Base-by-base conservation (phyloP, 805 yeast species). In the Spencermartinsiella europaea region DNA sequence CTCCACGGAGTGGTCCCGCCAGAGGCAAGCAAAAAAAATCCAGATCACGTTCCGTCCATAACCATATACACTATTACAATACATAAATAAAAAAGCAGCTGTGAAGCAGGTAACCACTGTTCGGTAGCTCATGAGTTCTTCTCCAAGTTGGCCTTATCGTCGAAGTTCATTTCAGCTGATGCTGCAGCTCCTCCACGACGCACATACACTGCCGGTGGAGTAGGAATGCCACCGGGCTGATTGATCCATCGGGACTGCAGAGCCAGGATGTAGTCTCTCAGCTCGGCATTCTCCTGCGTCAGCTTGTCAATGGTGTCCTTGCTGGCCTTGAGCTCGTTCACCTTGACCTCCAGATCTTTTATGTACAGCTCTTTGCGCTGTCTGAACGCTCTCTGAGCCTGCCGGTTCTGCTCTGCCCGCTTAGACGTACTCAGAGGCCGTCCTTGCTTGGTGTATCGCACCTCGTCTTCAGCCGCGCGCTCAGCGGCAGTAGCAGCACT, bases 371-470 rank as follows among this genome's bases (percentile, higher is more conserved):
- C 95, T 61, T 85, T 83, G 50, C 96, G 75, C 61, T 80, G 81
- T 61, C 97, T 76, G 68, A 89, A 90, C 5, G 96, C 95, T 55
- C 86, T 79, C 68, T 90, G 97, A 3, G 97, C 96, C 50, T 79
- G 81, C 60, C 97, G 73, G 70, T 90, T 90, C 67, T 90, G 97
- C 5, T 83, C 89, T 1, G 96, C 96, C 52, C 97, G 79, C 64
- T 86, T 87, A 35, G 93, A 79, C 47, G 31, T 25, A 12, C 31
- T 25, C 31, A 25, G 31, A 12, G 31, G 31, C 12, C 31, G 7
- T 25, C 31, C 31, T 12, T 25, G 31, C 31, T 25, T 25, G 7
- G 31, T 25, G 31, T 7, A 25, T 25, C 37, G 37, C 8, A 17
- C 37, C 7, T 34, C 20, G 19, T 34, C 20, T 5, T 8, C 37